phyloP scores from a whole-genome alignment of 1,139 yeast genomes.

The Suhomyces terraborum region DNA sequence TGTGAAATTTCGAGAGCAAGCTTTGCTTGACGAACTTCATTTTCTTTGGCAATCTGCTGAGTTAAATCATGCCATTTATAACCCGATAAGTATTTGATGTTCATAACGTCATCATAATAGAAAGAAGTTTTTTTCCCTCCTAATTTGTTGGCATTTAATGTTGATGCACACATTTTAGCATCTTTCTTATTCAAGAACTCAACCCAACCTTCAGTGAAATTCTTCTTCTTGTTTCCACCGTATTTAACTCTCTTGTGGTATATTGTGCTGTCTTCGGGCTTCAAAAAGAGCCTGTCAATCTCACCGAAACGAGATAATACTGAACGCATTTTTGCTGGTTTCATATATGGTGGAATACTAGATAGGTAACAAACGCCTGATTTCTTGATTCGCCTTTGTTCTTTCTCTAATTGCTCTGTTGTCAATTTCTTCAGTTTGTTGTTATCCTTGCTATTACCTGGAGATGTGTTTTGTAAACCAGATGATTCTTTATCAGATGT shows the following conservation, averaged over 20 bases:
- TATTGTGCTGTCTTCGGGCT: slow-evolving; percentile 75
- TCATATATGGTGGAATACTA: slow-evolving; percentile 94
- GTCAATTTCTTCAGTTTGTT: slow-evolving; percentile 31
- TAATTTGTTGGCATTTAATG: slow-evolving; percentile 82
- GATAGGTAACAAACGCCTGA: slow-evolving; percentile 93
- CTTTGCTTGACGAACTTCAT: slow-evolving; percentile 85
- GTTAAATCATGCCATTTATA: slow-evolving; percentile 96
- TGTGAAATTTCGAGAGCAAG: slow-evolving; percentile 86
- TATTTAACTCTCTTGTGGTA: slow-evolving; percentile 71
- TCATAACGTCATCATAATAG: slow-evolving; percentile 91
- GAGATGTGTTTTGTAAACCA: no score
- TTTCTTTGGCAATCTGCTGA: slow-evolving; percentile 89
- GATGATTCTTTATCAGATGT: no score
- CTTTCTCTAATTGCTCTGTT: slow-evolving; percentile 56
- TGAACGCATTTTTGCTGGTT: slow-evolving; percentile 86
- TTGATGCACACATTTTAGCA: slow-evolving; percentile 84
- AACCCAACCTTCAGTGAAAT: slow-evolving; percentile 96
- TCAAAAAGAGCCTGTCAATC: slow-evolving; percentile 79
- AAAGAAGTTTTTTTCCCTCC: slow-evolving; percentile 95
- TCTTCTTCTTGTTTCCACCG: slow-evolving; percentile 93
- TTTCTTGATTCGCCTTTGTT: slow-evolving; percentile 59
- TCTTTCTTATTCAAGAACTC: slow-evolving; percentile 82
- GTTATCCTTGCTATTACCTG: no score
- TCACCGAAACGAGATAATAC: slow-evolving; percentile 80
- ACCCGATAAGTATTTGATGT: slow-evolving; percentile 83